Base-by-base conservation (phyloP, 2,329 filamentous ascomycete species). In the Calonectria hongkongensis region DNA sequence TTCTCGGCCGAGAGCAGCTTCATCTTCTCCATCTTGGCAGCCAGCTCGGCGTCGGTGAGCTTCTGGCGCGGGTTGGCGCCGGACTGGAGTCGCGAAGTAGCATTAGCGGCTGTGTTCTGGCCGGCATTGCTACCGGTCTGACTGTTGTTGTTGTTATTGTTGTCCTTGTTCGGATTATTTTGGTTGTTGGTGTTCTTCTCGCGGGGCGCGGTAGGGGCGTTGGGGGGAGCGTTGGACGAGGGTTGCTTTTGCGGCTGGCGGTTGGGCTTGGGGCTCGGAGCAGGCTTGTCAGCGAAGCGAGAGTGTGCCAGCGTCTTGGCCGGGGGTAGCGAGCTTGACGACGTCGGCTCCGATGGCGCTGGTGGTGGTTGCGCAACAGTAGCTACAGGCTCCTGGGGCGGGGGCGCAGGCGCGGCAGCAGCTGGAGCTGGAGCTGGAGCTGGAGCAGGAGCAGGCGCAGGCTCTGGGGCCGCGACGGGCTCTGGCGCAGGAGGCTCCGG, bases 11-110 rank as follows among this genome's bases (percentile, higher is more conserved):
- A 86, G 0, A 90, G 80, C 10, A 92, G 85, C 70, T 90, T 90
- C 88, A 91, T 92, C 80, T 89, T 84, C 76, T 89, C 89, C 88
- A 92, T 90, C 80, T 91, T 91, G 72, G 85, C 87, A 0, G 89
- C 85, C 4, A 92, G 87, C 81, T 93, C 89, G 0, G 84, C 83
- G 0, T 92, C 90, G 0, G 90, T 92, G 33, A 91, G 86, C 82
- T 92, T 92, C 28, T 88, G 88, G 13, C 90, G 89, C 28, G 90
- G 90, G 82, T 91, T 91, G 15, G 87, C 88, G 71, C 90, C 90
- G 2, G 89, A 91, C 67, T 85, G 83, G 12, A 89, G 80, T 12
- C 90, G 89, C 10, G 84, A 79, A 54, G 85, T 82, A 7, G 83
- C 81, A 27, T 84, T 85, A 47, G 79, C 79, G 43, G 83, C 82